Evolutionary conservation across 2,329 filamentous ascomycete species (phyloP).

Genomic region (Paracoccidioides lutzii): DNA sequence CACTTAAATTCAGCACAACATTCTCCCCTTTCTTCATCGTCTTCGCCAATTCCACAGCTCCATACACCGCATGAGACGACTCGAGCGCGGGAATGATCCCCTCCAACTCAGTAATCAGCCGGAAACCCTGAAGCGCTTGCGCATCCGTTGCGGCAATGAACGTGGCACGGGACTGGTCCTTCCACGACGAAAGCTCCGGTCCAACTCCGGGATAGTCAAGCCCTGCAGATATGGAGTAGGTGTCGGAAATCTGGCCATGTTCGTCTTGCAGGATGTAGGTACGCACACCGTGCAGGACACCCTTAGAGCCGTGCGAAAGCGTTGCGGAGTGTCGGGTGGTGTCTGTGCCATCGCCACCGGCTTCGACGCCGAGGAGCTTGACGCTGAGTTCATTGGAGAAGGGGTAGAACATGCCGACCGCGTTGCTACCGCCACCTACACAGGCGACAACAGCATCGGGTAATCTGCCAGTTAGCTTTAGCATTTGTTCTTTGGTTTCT

Average conservation of each 20-base stretch:
- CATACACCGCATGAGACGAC: slow-evolving; percentile 82
- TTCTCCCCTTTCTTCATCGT: slow-evolving; percentile 80
- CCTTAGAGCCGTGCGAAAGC: slow-evolving; percentile 71
- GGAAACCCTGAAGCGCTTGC: slow-evolving; percentile 78
- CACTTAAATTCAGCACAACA: slow-evolving; percentile 85
- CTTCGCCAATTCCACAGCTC: slow-evolving; percentile 81
- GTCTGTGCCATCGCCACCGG: slow-evolving; percentile 82
- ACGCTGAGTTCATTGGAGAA: slow-evolving; percentile 77
- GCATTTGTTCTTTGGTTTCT: slow-evolving; percentile 89
- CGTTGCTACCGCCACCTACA: slow-evolving; percentile 90
- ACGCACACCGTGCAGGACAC: slow-evolving; percentile 87
- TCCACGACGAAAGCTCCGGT: slow-evolving; percentile 84
- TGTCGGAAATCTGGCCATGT: slow-evolving; percentile 86
- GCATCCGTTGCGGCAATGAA: slow-evolving; percentile 88
- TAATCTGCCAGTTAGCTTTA: slow-evolving; percentile 68
- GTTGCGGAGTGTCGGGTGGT: slow-evolving; percentile 80
- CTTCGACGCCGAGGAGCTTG: slow-evolving; percentile 85
- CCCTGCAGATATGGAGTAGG: slow-evolving; percentile 90
- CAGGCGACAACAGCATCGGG: slow-evolving; percentile 95
- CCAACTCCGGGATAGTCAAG: slow-evolving; percentile 96
- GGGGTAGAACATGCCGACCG: slow-evolving; percentile 95
- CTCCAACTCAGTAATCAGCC: slow-evolving; percentile 71
- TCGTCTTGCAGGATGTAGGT: slow-evolving; percentile 91
- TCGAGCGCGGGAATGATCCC: slow-evolving; percentile 96
- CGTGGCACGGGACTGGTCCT: slow-evolving; percentile 72